These are phyloP conservation scores for Leishmania aethiopica DNA, from an alignment of 208 protist species.

Conservation along the genomic window DNA sequence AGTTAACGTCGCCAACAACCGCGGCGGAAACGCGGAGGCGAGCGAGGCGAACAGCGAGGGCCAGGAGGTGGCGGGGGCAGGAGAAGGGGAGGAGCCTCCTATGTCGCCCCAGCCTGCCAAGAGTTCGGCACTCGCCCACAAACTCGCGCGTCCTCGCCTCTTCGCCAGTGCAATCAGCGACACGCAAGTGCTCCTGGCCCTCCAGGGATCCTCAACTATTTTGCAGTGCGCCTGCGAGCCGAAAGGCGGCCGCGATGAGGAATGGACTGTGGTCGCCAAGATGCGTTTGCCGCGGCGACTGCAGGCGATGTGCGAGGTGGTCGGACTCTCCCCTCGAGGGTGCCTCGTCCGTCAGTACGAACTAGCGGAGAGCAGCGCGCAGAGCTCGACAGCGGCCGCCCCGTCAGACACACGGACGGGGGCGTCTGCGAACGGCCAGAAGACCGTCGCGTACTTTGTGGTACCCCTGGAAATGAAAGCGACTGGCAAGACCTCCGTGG, in stretches of 20 bases:
- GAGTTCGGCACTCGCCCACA: background rate
- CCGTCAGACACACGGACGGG: background rate
- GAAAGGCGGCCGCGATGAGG: slow-evolving; percentile 7
- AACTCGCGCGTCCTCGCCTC: slow-evolving; percentile 11
- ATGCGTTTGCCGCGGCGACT: slow-evolving; percentile 24
- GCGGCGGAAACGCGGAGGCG: background rate
- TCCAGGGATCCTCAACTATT: slow-evolving; percentile 28
- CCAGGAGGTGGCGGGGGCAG: background rate
- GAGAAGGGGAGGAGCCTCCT: background rate
- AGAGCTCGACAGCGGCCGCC: background rate
- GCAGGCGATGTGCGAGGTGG: slow-evolving; percentile 16
- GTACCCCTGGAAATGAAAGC: slow-evolving; percentile 32
- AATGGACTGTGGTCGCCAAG: slow-evolving; percentile 25
- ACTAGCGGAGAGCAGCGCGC: background rate
- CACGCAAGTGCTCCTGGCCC: slow-evolving; percentile 37
- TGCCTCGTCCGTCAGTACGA: slow-evolving; percentile 20
- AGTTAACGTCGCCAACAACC: background rate
- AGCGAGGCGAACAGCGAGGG: background rate
- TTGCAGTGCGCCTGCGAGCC: slow-evolving; percentile 33
- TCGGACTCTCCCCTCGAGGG: slow-evolving; percentile 11
- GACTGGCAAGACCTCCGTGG: slow-evolving; percentile 4
- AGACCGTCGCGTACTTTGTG: slow-evolving; percentile 10
- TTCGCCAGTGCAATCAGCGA: slow-evolving; percentile 20
- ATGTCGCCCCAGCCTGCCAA: background rate
- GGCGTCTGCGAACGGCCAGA: background rate